A percentile compares a stretch with the other conserved stretches of the same genome.
These are phyloP conservation scores for Ustilago crameri DNA, from an alignment of 1,284 basidiomycete species.

Conservation along the genomic window DNA sequence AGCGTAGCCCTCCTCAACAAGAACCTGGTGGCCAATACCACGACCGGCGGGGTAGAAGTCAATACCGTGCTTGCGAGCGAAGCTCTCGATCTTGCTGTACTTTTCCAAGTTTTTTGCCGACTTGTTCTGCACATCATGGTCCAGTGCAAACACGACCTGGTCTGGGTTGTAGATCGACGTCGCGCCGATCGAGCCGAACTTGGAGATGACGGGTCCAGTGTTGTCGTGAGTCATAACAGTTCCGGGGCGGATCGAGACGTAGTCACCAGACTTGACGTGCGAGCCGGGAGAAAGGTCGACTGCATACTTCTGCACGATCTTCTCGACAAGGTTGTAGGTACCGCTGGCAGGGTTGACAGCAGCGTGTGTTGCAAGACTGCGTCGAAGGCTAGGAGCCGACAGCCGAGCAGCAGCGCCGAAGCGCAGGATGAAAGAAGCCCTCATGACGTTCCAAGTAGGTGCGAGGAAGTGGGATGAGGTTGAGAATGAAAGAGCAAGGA, in stretches of 20 bases:
- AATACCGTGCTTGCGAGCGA: constrained; percentile 84
- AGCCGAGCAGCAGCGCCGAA: constrained; percentile 23
- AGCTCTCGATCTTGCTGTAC: constrained; percentile 90
- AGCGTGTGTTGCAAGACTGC: constrained; percentile 43
- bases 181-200: constrained; percentile 92
- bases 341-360: constrained; percentile 31
- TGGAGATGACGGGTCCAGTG: constrained; percentile 93
- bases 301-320: constrained; percentile 96
- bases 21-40: constrained; percentile 80
- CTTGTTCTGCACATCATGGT: constrained; percentile 98
- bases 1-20: constrained; percentile 66
- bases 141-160: constrained; percentile 94
- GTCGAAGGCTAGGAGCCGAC: constrained; percentile 15
- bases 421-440: constrained; percentile 38
- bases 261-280: constrained; percentile 89
- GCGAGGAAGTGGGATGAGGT: background rate
- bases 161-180: constrained; percentile 82
- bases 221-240: constrained; percentile 85
- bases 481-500: constrained; percentile 1
- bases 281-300: constrained; percentile 79
- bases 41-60: constrained; percentile 98
- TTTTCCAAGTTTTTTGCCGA: constrained; percentile 92
- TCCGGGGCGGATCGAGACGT: constrained; percentile 97
- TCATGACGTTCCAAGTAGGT: constrained; percentile 13
- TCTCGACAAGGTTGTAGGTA: constrained; percentile 79